phyloP scores from a whole-genome alignment of 179 eudicot species.

The Monotropa hypopitys region DNA sequence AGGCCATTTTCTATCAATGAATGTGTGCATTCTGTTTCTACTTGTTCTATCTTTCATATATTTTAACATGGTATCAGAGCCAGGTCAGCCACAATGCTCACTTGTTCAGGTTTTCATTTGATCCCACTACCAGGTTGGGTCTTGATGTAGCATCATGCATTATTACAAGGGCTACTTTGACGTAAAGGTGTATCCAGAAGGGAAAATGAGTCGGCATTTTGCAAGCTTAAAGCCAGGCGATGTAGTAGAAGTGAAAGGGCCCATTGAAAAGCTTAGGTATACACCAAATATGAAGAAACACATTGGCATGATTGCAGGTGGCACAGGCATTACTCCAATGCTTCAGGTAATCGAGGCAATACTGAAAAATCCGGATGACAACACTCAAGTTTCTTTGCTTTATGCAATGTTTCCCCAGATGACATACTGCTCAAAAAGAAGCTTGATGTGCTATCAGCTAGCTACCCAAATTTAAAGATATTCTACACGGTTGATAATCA shows the following conservation, averaged over 20 bases:
- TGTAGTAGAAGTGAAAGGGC: conserved; percentile 92
- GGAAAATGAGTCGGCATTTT: conserved; percentile 97
- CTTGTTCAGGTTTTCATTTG: conserved; percentile 88
- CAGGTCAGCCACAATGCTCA: conserved; percentile 86
- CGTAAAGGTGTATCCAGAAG: conserved; percentile 14
- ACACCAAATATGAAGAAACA: conserved; percentile 95
- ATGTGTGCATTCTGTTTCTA: too few relatives aligned
- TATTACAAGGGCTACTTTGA: conserved; percentile 66
- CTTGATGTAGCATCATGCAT: conserved; percentile 94
- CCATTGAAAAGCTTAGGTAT: conserved; percentile 86
- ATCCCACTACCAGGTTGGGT: conserved; percentile 69
- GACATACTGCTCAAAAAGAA: conserved; percentile 88
- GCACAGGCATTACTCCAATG: conserved; percentile 92
- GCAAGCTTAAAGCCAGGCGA: conserved; percentile 85
- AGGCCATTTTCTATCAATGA: too few relatives aligned
- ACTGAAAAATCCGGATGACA: conserved; percentile 81
- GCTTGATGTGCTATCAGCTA: conserved; percentile 72
- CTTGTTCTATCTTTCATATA: too few relatives aligned
- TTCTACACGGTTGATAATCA: conserved; percentile 93
- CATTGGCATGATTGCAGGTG: conserved; percentile 99
- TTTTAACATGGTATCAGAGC: too few relatives aligned
- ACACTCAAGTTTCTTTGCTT: conserved; percentile 76
- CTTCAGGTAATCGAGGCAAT: conserved; percentile 86
- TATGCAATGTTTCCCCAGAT: conserved; percentile 92
- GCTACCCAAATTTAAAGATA: conserved; percentile 87